Conservation (phyloP, 768 basidiomycete genomes). For the Cantharellus cinnabarinus region DNA sequence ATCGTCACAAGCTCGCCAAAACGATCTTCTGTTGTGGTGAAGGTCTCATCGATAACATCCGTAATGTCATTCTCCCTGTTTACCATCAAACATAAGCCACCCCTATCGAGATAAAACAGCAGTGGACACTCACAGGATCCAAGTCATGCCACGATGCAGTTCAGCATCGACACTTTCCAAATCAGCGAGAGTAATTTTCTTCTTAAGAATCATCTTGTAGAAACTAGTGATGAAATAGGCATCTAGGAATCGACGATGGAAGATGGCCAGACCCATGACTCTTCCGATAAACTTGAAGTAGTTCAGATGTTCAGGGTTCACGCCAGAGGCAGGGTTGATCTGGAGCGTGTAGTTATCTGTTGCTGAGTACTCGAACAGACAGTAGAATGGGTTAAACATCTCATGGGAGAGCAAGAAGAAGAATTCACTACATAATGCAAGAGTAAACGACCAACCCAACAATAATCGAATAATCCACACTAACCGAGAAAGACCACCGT, state of each 20-base stretch:
- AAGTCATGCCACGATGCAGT: slow-evolving; percentile 81
- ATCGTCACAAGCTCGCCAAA: slow-evolving; percentile 98
- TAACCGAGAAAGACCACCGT: slow-evolving; percentile 89
- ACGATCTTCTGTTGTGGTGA: slow-evolving; percentile 90
- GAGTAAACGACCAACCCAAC: not conserved
- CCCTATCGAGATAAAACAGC: not conserved
- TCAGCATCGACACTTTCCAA: slow-evolving; percentile 95
- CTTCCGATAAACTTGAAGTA: slow-evolving; percentile 99
- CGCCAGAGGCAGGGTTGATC: slow-evolving; percentile 94
- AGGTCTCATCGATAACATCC: slow-evolving; percentile 93
- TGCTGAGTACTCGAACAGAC: slow-evolving; percentile 97
- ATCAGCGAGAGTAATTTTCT: slow-evolving; percentile 86
- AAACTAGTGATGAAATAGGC: slow-evolving; percentile 99
- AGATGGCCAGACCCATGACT: slow-evolving; percentile 86
- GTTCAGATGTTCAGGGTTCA: slow-evolving; percentile 97
- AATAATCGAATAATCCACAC: slow-evolving; percentile 11
- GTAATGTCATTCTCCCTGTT: slow-evolving; percentile 91
- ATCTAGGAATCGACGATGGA: slow-evolving; percentile 97
- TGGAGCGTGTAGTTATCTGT: slow-evolving; percentile 99
- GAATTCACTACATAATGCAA: slow-evolving; percentile 52
- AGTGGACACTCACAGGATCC: slow-evolving; percentile 70
- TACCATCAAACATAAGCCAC: not conserved
- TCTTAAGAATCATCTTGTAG: slow-evolving; percentile 99
- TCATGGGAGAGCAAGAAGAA: slow-evolving; percentile 99
- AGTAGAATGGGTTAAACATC: slow-evolving; percentile 99